phyloP scores from a whole-genome alignment of 176 grass and related monocot species.

The Oryza punctata region DNA sequence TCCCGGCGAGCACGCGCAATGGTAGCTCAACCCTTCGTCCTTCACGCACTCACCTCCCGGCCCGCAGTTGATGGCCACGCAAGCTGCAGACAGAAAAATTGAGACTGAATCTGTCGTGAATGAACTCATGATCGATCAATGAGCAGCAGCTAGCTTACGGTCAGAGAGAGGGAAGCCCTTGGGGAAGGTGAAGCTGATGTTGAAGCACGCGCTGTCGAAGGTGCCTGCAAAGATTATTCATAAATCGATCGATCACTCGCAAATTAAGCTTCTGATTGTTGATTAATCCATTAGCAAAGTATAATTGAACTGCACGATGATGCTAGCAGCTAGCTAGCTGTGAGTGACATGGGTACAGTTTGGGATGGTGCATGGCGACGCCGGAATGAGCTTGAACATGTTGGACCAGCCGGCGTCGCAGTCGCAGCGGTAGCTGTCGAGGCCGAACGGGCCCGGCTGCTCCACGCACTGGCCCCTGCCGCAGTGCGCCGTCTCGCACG shows the following conservation, averaged over 20 bases:
- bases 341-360: background rate
- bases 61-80: conserved; percentile 28
- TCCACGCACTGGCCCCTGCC: conserved; percentile 32
- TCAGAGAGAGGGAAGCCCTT: background rate
- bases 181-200: background rate
- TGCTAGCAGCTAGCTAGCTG: no score
- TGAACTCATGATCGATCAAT: no score
- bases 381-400: accelerated
- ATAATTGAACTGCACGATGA: no score
- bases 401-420: conserved; percentile 35
- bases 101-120: background rate
- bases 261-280: no score
- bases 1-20: conserved; percentile 22
- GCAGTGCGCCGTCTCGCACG: conserved; percentile 32
- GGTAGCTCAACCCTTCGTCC: background rate
- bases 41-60: conserved; percentile 13
- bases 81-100: background rate
- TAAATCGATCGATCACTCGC: no score
- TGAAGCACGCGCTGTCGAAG: background rate
- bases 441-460: background rate
- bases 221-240: background rate
- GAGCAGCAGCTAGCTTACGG: background rate
- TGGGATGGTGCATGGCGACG: conserved; percentile 30
- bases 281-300: no score
- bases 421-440: conserved; percentile 6